Base-by-base conservation (phyloP, 805 yeast genomes). In the Myxozyma udenii region DNA sequence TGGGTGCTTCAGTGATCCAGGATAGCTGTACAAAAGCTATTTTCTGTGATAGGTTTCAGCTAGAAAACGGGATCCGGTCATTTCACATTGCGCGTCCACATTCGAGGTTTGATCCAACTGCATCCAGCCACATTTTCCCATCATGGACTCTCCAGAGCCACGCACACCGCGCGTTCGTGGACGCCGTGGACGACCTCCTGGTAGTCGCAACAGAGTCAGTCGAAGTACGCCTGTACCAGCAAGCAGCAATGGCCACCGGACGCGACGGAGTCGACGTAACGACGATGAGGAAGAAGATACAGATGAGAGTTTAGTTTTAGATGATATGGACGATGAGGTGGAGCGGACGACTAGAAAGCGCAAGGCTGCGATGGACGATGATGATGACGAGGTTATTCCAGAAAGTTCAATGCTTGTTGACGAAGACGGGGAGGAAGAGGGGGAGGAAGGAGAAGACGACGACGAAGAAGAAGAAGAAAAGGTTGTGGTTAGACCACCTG, bases 181-280 rank as follows among this genome's bases (percentile, higher is more conserved):
- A n/a, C 48, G 68, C 16, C 65, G 68, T 24, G 70, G 71, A 18
- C 46, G 69, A n/a, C 69, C 69, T 1, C 69, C 69, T n/a, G 67
- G 68, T 26, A 54, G 61, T 44, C 62, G 58, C 39, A 64, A 62
- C 55, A 64, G 59, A 53, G 25, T 57, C 24, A 57, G 62, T 3
- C 55, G 59, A 5, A 30, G 36, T 14, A 44, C 52, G n/a, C 52
- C 58, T 6, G 48, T 40, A 11, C 28, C 49, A 19, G 25, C 35
- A 12, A 32, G 25, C 38, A 16, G 41, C 26, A 44, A 42, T 18
- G 48, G 54, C 5, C 36, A 43, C n/a, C 50, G 54, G 3, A 44
- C 46, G 21, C 54, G 54, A 14, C 39, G 62, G 48, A 7, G 44
- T 51, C 25, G 67, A 44, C 44, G 50, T 23, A 49, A 41, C 16